Conservation (phyloP, 169 alveolate species). For the Theileria sp. region DNA sequence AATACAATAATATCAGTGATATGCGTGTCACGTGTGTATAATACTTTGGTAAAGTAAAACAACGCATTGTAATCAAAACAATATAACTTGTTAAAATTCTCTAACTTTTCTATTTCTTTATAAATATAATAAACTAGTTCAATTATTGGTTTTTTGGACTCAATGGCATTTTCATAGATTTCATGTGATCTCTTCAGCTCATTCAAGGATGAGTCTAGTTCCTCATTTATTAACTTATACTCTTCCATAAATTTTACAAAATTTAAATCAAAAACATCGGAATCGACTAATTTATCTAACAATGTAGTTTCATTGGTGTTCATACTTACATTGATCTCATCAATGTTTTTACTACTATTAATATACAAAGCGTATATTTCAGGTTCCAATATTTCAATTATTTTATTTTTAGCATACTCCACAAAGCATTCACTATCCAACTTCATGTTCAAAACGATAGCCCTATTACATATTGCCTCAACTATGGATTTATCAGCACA, state of each 20-base stretch:
- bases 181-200: slow-evolving; percentile 91
- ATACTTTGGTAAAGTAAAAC: slow-evolving; percentile 84
- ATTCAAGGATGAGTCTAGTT: slow-evolving; percentile 86
- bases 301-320: slow-evolving; percentile 94
- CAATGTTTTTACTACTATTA: slow-evolving; percentile 74
- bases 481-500: slow-evolving; percentile 67
- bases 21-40: slow-evolving; percentile 23
- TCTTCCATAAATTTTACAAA: slow-evolving; percentile 85
- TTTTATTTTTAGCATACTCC: slow-evolving; percentile 88
- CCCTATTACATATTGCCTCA: slow-evolving; percentile 79
- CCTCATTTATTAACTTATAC: slow-evolving; percentile 91
- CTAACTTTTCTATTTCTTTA: slow-evolving; percentile 81
- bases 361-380: slow-evolving; percentile 93
- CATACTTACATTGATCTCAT: slow-evolving; percentile 93
- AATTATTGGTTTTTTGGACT: slow-evolving; percentile 85
- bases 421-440: slow-evolving; percentile 86
- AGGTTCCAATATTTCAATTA: slow-evolving; percentile 94
- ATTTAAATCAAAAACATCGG: slow-evolving; percentile 92
- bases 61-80: slow-evolving; percentile 90
- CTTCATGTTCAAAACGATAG: slow-evolving; percentile 84
- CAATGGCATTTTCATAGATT: slow-evolving; percentile 86
- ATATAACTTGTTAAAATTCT: slow-evolving; percentile 88
- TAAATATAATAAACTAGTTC: slow-evolving; percentile 86
- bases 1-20: slow-evolving; percentile 51
- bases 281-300: slow-evolving; percentile 93